Percentiles rank a stretch among this genome's conserved stretches.
Evolutionary conservation across 2,329 filamentous ascomycete species (phyloP).

Genomic region (Pseudocercospora pini-densiflorae): DNA sequence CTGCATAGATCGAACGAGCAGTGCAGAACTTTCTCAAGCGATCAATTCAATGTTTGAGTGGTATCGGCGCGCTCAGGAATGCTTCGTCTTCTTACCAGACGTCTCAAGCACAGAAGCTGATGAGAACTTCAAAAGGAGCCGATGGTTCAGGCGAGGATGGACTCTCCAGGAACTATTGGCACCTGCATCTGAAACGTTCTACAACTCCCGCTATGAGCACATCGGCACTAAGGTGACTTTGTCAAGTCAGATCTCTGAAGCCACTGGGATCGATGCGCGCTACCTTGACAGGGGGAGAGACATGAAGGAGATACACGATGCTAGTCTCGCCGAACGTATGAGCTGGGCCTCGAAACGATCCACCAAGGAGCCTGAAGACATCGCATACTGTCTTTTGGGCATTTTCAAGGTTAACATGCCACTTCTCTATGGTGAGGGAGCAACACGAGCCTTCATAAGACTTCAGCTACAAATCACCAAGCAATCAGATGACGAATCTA

Average conservation of each 20-base stretch:
- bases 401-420: conserved; percentile 51
- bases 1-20: conserved; percentile 29
- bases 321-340: conserved; percentile 16
- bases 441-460: conserved; percentile 13
- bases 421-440: conserved; percentile 21
- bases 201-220: not conserved
- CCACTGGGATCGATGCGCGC: conserved; percentile 13
- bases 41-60: conserved; percentile 33
- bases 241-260: not conserved
- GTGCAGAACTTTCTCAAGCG: conserved; percentile 26
- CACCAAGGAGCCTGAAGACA: conserved; percentile 43
- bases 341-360: conserved; percentile 24
- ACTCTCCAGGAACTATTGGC: conserved; percentile 12
- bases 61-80: conserved; percentile 22
- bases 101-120: not conserved
- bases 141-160: conserved; percentile 7
- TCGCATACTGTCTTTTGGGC: conserved; percentile 52
- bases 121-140: not conserved
- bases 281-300: conserved; percentile 1
- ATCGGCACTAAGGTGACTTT: not conserved
- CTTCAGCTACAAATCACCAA: conserved; percentile 17
- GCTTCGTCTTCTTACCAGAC: conserved; percentile 25
- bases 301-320: not conserved
- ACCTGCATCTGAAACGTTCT: not conserved
- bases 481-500: conserved; percentile 10